A percentile compares a stretch with the other conserved stretches of the same genome.
Conservation (phyloP, 805 yeast species). For the Schwanniomyces vanrijiae region DNA sequence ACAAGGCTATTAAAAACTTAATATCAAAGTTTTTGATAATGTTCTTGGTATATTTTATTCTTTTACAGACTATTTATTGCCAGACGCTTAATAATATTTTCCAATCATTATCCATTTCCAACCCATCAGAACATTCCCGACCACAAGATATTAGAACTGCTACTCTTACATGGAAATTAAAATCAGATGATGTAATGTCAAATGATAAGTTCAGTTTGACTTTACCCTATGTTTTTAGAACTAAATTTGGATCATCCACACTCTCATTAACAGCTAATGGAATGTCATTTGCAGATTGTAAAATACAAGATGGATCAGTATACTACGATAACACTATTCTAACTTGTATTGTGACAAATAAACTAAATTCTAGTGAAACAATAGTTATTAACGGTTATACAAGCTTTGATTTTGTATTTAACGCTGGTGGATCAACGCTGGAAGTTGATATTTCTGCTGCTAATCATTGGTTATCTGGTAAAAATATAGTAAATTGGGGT, state of each 20-base stretch:
- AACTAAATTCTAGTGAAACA: not conserved
- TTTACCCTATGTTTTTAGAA: constrained; percentile 15
- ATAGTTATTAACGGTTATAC: constrained; percentile 9
- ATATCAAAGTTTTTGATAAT: not conserved
- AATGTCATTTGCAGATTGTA: constrained; percentile 11
- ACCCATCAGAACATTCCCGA: constrained; percentile 7
- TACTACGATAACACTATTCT: constrained; percentile 4
- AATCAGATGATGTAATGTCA: not conserved
- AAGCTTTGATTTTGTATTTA: constrained; percentile 15
- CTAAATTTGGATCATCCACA: constrained; percentile 10
- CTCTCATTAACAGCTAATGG: constrained; percentile 11
- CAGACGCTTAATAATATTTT: constrained; percentile 7
- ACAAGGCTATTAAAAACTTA: not conserved
- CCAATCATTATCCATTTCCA: constrained; percentile 7
- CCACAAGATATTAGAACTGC: constrained; percentile 21
- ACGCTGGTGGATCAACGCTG: constrained; percentile 17
- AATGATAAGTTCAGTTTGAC: constrained; percentile 10
- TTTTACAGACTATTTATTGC: constrained; percentile 4
- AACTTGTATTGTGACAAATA: constrained; percentile 7
- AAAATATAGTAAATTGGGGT: constrained; percentile 9
- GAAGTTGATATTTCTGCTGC: constrained; percentile 12
- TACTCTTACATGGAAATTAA: constrained; percentile 11
- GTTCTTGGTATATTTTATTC: not conserved
- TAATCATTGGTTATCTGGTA: constrained; percentile 5
- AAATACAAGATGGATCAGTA: constrained; percentile 10